Evolutionary conservation across 2,329 filamentous ascomycete species (phyloP).

Genomic region (Cytospora leucostoma): DNA sequence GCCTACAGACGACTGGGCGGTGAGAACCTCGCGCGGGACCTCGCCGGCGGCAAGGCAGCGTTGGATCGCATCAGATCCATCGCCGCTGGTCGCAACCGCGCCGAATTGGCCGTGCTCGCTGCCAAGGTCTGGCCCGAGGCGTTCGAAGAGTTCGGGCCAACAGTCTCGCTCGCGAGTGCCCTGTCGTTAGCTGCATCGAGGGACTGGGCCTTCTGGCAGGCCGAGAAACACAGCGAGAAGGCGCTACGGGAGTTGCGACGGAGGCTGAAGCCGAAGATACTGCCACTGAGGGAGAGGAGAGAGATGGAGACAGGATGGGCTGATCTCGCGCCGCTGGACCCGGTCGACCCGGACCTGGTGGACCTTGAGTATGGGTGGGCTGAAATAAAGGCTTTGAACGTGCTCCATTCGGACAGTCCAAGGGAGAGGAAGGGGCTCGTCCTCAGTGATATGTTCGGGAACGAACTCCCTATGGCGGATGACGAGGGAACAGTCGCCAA

Average conservation of each 20-base stretch:
- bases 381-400: neutral
- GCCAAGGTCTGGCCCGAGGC: constrained; percentile 15
- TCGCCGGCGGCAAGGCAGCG: constrained; percentile 17
- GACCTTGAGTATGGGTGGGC: constrained; percentile 2
- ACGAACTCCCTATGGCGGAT: neutral
- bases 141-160: constrained; percentile 12
- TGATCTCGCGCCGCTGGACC: constrained; percentile 10
- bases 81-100: neutral
- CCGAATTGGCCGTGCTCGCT: constrained; percentile 10
- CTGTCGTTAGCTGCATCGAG: constrained; percentile 11
- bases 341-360: neutral
- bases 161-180: constrained; percentile 5
- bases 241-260: neutral
- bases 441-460: neutral
- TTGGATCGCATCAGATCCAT: constrained; percentile 10
- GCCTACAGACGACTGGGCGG: constrained; percentile 13
- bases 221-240: neutral
- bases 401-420: neutral
- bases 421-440: neutral
- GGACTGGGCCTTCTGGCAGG: constrained; percentile 3
- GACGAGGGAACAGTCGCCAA: neutral
- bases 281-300: constrained; percentile 4
- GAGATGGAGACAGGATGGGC: neutral
- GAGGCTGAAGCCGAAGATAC: neutral
- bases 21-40: constrained; percentile 20